Evolutionary conservation across 495 filamentous ascomycete species (phyloP), one percentile per base, ranked within the genome.

Genomic region (Hypoxylon rickii): DNA sequence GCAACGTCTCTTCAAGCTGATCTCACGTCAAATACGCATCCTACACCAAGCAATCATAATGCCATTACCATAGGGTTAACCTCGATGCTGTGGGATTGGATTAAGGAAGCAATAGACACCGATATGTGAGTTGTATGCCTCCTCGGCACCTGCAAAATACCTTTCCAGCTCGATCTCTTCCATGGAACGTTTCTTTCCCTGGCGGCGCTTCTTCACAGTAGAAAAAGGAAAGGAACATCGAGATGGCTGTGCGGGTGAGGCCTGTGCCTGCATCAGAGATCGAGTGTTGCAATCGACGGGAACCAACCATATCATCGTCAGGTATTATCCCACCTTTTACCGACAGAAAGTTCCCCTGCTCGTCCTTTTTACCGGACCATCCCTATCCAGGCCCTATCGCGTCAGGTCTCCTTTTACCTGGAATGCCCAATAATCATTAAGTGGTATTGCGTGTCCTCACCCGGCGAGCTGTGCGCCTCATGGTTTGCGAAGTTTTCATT

Each of bases 231-330:
- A n/a, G 52, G 26, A 42, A 39, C 43, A 56, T 52, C 39, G 16
- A 32, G 13, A 49, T 52, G 51, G 42, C 33, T 18, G 41, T 50
- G 36, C 41, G 26, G 34, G 34, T 45, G 41, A 55, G 40, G 29
- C 48, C 33, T 49, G 52, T 49, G 26, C 53, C 43, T 57, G 59
- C 59, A 58, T 63, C 48, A 57, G 59, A 58, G 59, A 58, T 58
- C 59, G 53, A 54, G 53, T 31, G 59, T 58, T 58, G 43, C 53
- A 63, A 63, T 52, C 15, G 49, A 38, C 53, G 53, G 49, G 59
- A 63, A 58, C 53, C 53, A 58, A 63, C 59, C 39, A 44, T 46
- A 49, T 45, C 59, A 42, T 58, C 48, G 48, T 44, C 29, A 39
- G 43, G 39, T 50, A 58, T 63, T 63, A 53, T 39, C 59, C 43